These are phyloP conservation scores for Linum trigynum DNA, from an alignment of 345 rosid genomes.

Conservation along the genomic window DNA sequence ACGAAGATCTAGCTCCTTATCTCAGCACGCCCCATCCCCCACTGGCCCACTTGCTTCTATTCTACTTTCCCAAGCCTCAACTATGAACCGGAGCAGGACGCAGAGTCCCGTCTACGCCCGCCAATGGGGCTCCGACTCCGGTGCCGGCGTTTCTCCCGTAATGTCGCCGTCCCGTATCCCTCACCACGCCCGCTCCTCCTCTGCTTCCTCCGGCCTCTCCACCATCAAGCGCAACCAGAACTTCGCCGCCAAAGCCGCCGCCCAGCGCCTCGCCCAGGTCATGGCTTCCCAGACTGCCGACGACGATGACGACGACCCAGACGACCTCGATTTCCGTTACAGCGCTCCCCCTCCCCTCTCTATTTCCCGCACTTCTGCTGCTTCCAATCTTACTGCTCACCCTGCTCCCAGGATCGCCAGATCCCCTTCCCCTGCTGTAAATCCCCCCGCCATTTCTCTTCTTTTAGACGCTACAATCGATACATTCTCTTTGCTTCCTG, in stretches of 20 bases:
- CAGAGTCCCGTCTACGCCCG: constrained; percentile 4
- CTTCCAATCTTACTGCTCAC: too few species aligned
- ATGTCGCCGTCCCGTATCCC: constrained; percentile 11
- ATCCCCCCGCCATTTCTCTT: too few species aligned
- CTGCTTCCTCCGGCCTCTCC: constrained; percentile 16
- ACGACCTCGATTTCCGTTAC: constrained; percentile 75
- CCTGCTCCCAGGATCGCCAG: constrained; percentile 41
- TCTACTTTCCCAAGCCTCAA: not conserved
- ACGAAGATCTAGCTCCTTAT: too few species aligned
- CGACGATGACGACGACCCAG: constrained; percentile 34
- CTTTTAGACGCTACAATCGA: constrained; percentile 1
- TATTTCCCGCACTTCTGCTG: constrained; percentile 32
- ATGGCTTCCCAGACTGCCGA: constrained; percentile 20
- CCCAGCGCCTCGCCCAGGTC: constrained; percentile 12
- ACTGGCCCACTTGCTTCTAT: not conserved
- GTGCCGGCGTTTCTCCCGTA: not conserved
- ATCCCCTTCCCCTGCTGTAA: constrained; percentile 93
- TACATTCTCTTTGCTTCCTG: not conserved
- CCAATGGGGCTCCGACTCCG: constrained; percentile 15
- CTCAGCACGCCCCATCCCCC: too few species aligned
- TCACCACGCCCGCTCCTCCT: constrained; percentile 23
- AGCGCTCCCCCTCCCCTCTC: constrained; percentile 79
- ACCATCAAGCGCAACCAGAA: constrained; percentile 10
- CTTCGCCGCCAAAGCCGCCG: constrained; percentile 8
- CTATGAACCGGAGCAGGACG: constrained; percentile 14